Conservation (phyloP, 1,284 basidiomycete species). For the Pseudozyma sp. region DNA sequence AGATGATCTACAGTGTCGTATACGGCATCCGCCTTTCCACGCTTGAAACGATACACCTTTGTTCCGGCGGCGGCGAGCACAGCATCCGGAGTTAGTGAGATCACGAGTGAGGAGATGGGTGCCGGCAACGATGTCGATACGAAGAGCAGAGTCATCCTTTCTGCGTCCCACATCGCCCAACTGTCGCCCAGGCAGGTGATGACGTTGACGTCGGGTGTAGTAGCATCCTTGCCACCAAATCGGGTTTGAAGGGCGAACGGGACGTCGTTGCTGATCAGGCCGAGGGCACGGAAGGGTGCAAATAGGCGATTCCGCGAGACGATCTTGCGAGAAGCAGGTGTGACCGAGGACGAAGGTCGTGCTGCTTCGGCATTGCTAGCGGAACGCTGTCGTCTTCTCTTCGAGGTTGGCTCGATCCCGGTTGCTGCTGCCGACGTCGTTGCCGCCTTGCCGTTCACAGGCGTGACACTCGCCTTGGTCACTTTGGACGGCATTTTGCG, state of each 20-base stretch:
- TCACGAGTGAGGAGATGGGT: constrained; percentile 79
- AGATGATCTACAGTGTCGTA: constrained; percentile 47
- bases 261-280: constrained; percentile 89
- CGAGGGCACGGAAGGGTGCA: constrained; percentile 92
- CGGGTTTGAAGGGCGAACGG: constrained; percentile 86
- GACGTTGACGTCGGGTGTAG: constrained; percentile 74
- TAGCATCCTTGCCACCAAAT: constrained; percentile 85
- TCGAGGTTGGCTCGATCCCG: constrained; percentile 27
- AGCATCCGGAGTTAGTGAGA: constrained; percentile 81
- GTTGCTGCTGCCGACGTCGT: constrained; percentile 11
- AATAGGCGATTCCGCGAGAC: constrained; percentile 74
- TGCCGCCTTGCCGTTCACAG: constrained; percentile 25
- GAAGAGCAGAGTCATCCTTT: constrained; percentile 90
- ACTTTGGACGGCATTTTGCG: constrained; percentile 39
- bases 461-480: constrained; percentile 15
- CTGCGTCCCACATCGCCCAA: constrained; percentile 97
- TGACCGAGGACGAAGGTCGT: constrained; percentile 5
- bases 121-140: constrained; percentile 86
- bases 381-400: constrained; percentile 21
- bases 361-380: constrained; percentile 1
- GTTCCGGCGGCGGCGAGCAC: constrained; percentile 84
- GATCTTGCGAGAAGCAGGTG: constrained; percentile 21
- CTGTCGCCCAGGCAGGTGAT: constrained; percentile 88
- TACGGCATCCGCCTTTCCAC: constrained; percentile 82
- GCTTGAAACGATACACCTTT: constrained; percentile 80